Evolutionary conservation across 2,329 filamentous ascomycete species (phyloP).

Genomic region (Alternaria atra): DNA sequence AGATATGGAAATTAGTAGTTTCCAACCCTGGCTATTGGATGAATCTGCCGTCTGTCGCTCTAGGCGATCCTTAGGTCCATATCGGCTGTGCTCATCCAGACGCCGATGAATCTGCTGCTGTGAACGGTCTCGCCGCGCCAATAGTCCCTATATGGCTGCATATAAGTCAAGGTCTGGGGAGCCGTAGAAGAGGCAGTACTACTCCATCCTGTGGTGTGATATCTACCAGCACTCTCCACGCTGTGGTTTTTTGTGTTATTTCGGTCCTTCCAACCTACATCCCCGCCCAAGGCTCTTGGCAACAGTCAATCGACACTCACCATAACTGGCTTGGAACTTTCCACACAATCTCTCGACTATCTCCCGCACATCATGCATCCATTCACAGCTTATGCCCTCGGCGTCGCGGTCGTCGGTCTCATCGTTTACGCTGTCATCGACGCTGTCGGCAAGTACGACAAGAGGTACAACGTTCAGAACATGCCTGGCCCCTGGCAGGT

Average conservation of each 20-base stretch:
- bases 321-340: slow-evolving; percentile 1
- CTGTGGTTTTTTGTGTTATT: slow-evolving; percentile 6
- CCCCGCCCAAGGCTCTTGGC: slow-evolving; percentile 1
- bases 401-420: slow-evolving; percentile 51
- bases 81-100: slow-evolving; percentile 12
- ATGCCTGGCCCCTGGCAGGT: slow-evolving; percentile 54
- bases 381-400: slow-evolving; percentile 49
- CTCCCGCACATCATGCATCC: slow-evolving; percentile 49
- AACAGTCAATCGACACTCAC: slow-evolving; percentile 2
- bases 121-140: slow-evolving; percentile 14
- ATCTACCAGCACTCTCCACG: slow-evolving; percentile 23
- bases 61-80: slow-evolving; percentile 8
- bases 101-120: slow-evolving; percentile 11
- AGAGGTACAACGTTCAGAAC: slow-evolving; percentile 46
- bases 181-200: slow-evolving; percentile 26
- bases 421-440: slow-evolving; percentile 47
- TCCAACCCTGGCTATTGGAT: slow-evolving; percentile 16
- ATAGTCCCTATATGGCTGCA: slow-evolving; percentile 13
- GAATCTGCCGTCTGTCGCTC: slow-evolving; percentile 5
- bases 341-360: background rate
- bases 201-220: slow-evolving; percentile 17
- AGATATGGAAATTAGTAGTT: slow-evolving; percentile 10
- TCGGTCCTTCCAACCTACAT: slow-evolving; percentile 7
- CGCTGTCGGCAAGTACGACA: slow-evolving; percentile 48
- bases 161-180: slow-evolving; percentile 31